Evolutionary conservation across 176 grass and related monocot genomes (phyloP).

Genomic region (Chloris gayana): DNA sequence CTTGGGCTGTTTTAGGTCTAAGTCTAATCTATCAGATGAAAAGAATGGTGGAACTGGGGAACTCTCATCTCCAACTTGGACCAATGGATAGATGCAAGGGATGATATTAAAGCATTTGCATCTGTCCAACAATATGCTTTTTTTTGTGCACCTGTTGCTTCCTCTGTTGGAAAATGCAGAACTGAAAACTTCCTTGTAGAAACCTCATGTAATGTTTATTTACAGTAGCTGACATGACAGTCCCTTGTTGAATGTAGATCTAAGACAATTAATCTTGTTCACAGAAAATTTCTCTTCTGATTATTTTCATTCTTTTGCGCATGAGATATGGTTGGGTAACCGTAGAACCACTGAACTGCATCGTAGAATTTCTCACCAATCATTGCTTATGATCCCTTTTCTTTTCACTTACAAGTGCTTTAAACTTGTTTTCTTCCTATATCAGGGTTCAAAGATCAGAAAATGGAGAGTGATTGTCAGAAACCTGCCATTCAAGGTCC

Average conservation of each 20-base stretch:
- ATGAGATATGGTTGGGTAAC: constrained; percentile 12
- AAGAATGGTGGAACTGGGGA: not conserved
- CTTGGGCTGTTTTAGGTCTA: not conserved
- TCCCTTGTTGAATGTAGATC: not conserved
- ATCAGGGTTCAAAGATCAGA: constrained; percentile 82
- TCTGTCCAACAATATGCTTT: not conserved
- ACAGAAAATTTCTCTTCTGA: not conserved
- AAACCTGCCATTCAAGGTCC: constrained; percentile 96
- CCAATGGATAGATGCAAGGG: not conserved
- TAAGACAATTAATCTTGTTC: not conserved
- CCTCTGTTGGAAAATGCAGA: not conserved
- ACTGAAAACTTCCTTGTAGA: not conserved
- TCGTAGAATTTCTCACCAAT: not conserved
- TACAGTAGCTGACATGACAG: not conserved
- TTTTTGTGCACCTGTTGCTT: not conserved
- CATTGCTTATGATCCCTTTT: not conserved
- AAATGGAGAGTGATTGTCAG: constrained; percentile 96
- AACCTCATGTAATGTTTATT: not conserved
- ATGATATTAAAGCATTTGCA: not conserved
- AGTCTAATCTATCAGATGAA: not conserved
- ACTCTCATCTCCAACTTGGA: not conserved
- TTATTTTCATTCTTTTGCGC: not conserved
- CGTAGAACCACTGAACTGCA: not conserved
- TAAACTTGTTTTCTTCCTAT: constrained; percentile 32
- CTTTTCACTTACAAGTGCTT: constrained; percentile 19